These are phyloP conservation scores for Myriosclerotinia scirpicola DNA, from an alignment of 2,329 filamentous ascomycete species.

Conservation along the genomic window DNA sequence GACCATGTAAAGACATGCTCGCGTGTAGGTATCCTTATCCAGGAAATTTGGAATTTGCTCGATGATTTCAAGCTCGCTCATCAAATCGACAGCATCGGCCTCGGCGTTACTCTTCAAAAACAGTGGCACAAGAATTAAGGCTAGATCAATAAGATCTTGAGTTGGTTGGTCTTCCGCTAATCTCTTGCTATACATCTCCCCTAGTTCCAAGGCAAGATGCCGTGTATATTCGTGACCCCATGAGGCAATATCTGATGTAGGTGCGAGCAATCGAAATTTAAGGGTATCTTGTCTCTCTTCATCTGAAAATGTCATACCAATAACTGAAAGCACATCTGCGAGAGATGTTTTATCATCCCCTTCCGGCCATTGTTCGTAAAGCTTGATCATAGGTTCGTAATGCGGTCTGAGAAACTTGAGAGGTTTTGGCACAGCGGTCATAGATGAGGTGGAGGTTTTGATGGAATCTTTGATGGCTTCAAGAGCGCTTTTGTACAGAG, in stretches of 20 bases:
- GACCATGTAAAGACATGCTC: conserved; percentile 97
- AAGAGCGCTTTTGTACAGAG: conserved; percentile 86
- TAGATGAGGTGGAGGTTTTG: conserved; percentile 98
- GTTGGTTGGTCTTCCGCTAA: conserved; percentile 81
- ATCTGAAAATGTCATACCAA: conserved; percentile 98
- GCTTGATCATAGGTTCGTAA: conserved; percentile 82
- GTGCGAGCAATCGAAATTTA: conserved; percentile 89
- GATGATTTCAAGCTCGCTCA: conserved; percentile 97
- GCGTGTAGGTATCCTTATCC: conserved; percentile 88
- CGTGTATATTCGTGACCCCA: conserved; percentile 99
- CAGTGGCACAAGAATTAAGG: conserved; percentile 81
- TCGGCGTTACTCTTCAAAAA: conserved; percentile 98
- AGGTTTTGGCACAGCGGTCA: conserved; percentile 98
- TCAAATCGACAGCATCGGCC: conserved; percentile 93
- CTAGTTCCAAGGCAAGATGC: conserved; percentile 92
- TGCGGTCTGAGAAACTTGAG: conserved; percentile 97
- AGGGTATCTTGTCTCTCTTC: conserved; percentile 94
- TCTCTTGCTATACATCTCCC: conserved; percentile 87
- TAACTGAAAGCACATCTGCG: conserved; percentile 93
- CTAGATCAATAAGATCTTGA: conserved; percentile 82
- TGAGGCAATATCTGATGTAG: conserved; percentile 87
- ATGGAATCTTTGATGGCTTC: conserved; percentile 98
- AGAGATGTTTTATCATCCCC: conserved; percentile 84
- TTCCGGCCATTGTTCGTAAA: conserved; percentile 86
- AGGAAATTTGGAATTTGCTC: conserved; percentile 85